phyloP scores from a whole-genome alignment of 805 yeast genomes.

The Saccharomycopsis sp. region DNA sequence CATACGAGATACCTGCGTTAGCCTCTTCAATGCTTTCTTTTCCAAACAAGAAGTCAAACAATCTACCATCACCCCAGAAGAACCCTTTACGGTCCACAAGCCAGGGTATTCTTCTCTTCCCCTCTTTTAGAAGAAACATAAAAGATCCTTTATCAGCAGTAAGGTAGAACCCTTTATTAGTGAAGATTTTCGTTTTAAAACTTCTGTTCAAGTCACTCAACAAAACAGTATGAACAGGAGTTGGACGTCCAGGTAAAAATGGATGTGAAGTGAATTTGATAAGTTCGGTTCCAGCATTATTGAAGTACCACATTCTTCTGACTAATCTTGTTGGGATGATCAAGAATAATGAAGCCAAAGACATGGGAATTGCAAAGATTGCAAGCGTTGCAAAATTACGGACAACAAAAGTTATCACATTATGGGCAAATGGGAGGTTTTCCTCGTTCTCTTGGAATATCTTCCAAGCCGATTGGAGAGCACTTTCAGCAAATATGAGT shows the following conservation, averaged over 20 bases:
- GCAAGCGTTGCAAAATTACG: constrained; percentile 33
- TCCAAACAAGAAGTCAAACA: constrained; percentile 75
- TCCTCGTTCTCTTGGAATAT: constrained; percentile 47
- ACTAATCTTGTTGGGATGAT: constrained; percentile 64
- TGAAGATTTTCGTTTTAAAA: constrained; percentile 63
- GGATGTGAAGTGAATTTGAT: constrained; percentile 71
- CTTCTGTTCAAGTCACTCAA: constrained; percentile 48
- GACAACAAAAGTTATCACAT: constrained; percentile 29
- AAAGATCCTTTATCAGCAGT: constrained; percentile 70
- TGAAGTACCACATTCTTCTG: constrained; percentile 71
- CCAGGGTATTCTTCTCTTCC: constrained; percentile 54
- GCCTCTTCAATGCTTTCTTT: constrained; percentile 72
- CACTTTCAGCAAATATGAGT: constrained; percentile 51
- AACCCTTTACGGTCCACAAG: constrained; percentile 79
- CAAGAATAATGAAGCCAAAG: constrained; percentile 35
- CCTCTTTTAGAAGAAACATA: constrained; percentile 64
- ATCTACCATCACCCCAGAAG: constrained; percentile 90
- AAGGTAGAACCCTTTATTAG: constrained; percentile 85
- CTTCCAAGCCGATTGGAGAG: constrained; percentile 42
- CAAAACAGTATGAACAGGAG: constrained; percentile 69
- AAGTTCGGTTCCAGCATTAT: constrained; percentile 41
- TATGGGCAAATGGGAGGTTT: constrained; percentile 36
- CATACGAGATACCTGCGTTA: constrained; percentile 60
- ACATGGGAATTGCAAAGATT: constrained; percentile 38
- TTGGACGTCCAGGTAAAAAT: constrained; percentile 63